Percentiles rank a stretch among this genome's conserved stretches.
Evolutionary conservation across 2,329 filamentous ascomycete species (phyloP).

Genomic region (Neopestalotiopsis clavispora): DNA sequence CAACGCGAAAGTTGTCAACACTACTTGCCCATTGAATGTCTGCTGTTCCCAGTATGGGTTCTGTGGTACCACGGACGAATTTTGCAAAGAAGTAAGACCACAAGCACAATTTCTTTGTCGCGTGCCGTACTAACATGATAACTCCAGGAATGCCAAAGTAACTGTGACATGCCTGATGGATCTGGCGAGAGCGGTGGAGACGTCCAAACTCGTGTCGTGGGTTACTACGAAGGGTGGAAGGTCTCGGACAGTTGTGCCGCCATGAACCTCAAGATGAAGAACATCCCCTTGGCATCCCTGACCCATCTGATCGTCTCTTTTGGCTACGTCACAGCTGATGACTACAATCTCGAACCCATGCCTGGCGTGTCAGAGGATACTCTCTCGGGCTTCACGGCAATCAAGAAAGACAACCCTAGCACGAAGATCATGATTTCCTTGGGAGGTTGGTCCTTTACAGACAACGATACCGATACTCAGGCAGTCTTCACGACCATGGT

Average conservation of each 20-base stretch:
- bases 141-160: slow-evolving; percentile 27
- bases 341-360: slow-evolving; percentile 35
- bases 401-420: slow-evolving; percentile 37
- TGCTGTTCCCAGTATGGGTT: slow-evolving; percentile 31
- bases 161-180: slow-evolving; percentile 26
- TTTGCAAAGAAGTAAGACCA: slow-evolving; percentile 25
- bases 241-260: slow-evolving; percentile 19
- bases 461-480: slow-evolving; percentile 30
- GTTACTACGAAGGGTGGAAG: slow-evolving; percentile 38
- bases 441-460: slow-evolving; percentile 47
- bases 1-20: background rate
- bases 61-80: slow-evolving; percentile 17
- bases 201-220: slow-evolving; percentile 31
- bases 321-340: slow-evolving; percentile 35
- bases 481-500: slow-evolving; percentile 31
- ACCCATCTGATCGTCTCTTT: slow-evolving; percentile 40
- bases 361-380: slow-evolving; percentile 22
- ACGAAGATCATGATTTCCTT: slow-evolving; percentile 32
- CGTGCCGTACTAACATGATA: no score
- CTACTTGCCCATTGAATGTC: slow-evolving; percentile 36
- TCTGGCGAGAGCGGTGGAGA: slow-evolving; percentile 20
- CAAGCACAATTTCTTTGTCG: no score
- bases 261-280: slow-evolving; percentile 39
- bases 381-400: slow-evolving; percentile 17
- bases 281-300: slow-evolving; percentile 47